Conservation (phyloP, 1,139 yeast genomes). For the Eremothecium cymbalariae region DNA sequence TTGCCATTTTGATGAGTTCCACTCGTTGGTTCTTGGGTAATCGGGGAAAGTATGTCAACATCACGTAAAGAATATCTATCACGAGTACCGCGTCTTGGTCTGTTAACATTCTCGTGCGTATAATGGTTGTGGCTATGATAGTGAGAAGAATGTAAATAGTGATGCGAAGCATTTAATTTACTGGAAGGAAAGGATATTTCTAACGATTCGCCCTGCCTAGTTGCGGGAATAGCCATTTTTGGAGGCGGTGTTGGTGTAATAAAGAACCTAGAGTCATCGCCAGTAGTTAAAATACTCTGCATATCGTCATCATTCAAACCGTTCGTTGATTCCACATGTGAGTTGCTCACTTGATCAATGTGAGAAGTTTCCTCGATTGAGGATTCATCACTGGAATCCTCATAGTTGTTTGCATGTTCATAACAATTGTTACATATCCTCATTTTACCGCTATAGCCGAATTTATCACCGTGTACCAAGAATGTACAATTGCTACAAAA, state of each 20-base stretch:
- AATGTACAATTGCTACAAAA: conserved; percentile 84
- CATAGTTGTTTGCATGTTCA: conserved; percentile 49
- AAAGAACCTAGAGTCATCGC: conserved; percentile 30
- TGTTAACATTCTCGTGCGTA: neutral
- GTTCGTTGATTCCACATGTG: conserved; percentile 6
- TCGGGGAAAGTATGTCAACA: conserved; percentile 23
- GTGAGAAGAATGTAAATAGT: conserved; percentile 2
- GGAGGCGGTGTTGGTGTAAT: conserved; percentile 57
- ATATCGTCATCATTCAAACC: conserved; percentile 25
- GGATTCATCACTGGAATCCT: conserved; percentile 63
- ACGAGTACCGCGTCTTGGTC: conserved; percentile 14
- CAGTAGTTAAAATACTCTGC: conserved; percentile 31
- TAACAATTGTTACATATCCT: conserved; percentile 76
- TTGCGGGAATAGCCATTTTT: conserved; percentile 75
- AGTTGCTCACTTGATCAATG: conserved; percentile 6
- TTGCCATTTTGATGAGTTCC: neutral
- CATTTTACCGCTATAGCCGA: conserved; percentile 60
- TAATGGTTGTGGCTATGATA: conserved; percentile 3
- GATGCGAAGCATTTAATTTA: neutral
- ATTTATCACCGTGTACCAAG: conserved; percentile 66
- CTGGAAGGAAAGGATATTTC: conserved; percentile 49
- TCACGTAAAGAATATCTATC: conserved; percentile 24
- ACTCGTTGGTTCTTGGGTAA: conserved; percentile 9
- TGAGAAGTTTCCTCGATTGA: conserved; percentile 22
- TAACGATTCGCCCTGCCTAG: conserved; percentile 68